Percentiles rank a stretch among this genome's conserved stretches.
Conservation (phyloP, 106 monocot genomes). For the Phalaenopsis aphrodite region DNA sequence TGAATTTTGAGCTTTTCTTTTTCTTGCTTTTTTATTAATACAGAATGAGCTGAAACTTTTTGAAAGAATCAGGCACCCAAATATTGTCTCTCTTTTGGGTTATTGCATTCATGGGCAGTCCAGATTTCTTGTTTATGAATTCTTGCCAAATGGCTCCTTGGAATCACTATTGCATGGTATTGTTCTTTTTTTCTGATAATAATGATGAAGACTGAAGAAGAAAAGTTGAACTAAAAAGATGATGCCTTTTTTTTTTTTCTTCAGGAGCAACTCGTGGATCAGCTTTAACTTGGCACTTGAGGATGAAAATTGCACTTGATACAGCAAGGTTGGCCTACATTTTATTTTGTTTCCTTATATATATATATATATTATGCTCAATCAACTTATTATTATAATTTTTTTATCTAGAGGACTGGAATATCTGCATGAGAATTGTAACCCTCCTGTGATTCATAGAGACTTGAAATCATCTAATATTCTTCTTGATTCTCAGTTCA, state of each 20-base stretch:
- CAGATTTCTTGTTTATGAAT: slow-evolving; percentile 75
- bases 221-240: background rate
- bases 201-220: background rate
- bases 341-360: background rate
- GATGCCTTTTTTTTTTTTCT: slow-evolving; percentile 10
- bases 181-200: background rate
- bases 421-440: slow-evolving; percentile 85
- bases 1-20: background rate
- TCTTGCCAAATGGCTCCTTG: slow-evolving; percentile 84
- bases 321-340: slow-evolving; percentile 58
- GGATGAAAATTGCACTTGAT: slow-evolving; percentile 98
- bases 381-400: background rate
- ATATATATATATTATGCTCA: background rate
- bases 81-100: slow-evolving; percentile 82
- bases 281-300: slow-evolving; percentile 69
- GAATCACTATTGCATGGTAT: slow-evolving; percentile 81
- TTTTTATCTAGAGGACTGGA: slow-evolving; percentile 66
- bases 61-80: slow-evolving; percentile 71
- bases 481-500: slow-evolving; percentile 76
- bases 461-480: slow-evolving; percentile 97
- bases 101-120: slow-evolving; percentile 52
- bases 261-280: slow-evolving; percentile 65
- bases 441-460: slow-evolving; percentile 76
- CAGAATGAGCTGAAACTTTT: slow-evolving; percentile 90
- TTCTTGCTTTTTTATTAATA: background rate